A percentile compares a stretch with the other conserved stretches of the same genome.
Conservation (phyloP, 129 eudicot species). For the Saposhnikovia divaricata region DNA sequence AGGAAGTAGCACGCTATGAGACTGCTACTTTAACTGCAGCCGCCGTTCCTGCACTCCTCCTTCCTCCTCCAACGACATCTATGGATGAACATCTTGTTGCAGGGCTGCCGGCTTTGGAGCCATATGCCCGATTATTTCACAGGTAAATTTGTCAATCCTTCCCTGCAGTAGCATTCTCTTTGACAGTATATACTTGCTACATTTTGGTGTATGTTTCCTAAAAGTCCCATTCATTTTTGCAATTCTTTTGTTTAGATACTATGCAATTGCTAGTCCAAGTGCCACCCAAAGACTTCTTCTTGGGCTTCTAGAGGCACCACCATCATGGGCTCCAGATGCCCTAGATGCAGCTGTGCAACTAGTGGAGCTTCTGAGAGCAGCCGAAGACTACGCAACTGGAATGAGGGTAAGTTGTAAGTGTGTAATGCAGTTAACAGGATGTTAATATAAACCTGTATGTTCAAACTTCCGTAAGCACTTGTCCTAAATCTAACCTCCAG, state of each 20-base stretch:
- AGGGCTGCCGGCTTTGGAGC: slow-evolving; percentile 94
- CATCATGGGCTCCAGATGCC: slow-evolving; percentile 99
- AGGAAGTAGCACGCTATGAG: slow-evolving; percentile 85
- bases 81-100: slow-evolving; percentile 98
- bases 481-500: too few relatives aligned
- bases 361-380: slow-evolving; percentile 96
- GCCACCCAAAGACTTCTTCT: slow-evolving; percentile 97
- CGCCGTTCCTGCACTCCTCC: slow-evolving; percentile 96
- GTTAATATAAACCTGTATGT: background rate
- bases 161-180: background rate
- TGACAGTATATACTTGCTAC: background rate
- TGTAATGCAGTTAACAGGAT: background rate
- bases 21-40: slow-evolving; percentile 93
- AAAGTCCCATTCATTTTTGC: slow-evolving; percentile 1
- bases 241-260: slow-evolving; percentile 47
- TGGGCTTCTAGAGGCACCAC: slow-evolving; percentile 98
- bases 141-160: slow-evolving; percentile 29
- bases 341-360: slow-evolving; percentile 99
- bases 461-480: background rate
- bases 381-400: slow-evolving; percentile 95
- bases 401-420: slow-evolving; percentile 57
- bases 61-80: slow-evolving; percentile 95
- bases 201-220: background rate
- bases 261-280: slow-evolving; percentile 97
- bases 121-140: slow-evolving; percentile 89